Percentiles rank a stretch among this genome's conserved stretches.
Conservation (phyloP, 2,329 filamentous ascomycete genomes). For the Pseudogymnoascus verrucosus region DNA sequence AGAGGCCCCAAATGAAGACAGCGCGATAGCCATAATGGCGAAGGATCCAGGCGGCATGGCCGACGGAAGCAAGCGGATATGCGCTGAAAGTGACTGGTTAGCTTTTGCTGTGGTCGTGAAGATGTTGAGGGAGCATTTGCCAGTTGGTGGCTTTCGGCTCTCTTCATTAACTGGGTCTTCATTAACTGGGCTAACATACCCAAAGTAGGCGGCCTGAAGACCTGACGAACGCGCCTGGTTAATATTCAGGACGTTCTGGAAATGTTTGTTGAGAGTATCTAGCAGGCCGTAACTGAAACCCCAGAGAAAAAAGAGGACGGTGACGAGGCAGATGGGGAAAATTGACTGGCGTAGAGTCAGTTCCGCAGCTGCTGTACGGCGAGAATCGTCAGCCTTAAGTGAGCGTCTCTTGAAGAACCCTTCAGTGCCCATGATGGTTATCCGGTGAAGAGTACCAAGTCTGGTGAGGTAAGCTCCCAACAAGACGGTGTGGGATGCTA, state of each 20-base stretch:
- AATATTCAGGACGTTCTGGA: constrained; percentile 33
- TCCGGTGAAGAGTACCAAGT: background rate
- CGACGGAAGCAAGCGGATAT: constrained; percentile 61
- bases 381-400: constrained; percentile 6
- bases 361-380: constrained; percentile 32
- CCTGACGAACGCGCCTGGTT: constrained; percentile 11
- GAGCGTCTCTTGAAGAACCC: background rate
- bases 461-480: background rate
- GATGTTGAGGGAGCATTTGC: background rate
- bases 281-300: constrained; percentile 36
- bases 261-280: constrained; percentile 34
- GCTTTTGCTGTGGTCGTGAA: background rate
- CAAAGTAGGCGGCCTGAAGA: constrained; percentile 28
- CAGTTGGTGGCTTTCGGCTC: background rate
- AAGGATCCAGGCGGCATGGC: constrained; percentile 57
- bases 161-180: background rate
- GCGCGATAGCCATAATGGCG: constrained; percentile 54
- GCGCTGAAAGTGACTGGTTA: constrained; percentile 26
- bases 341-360: constrained; percentile 36
- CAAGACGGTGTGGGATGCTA: background rate
- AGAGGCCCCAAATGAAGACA: constrained; percentile 58
- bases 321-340: constrained; percentile 36
- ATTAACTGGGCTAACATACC: constrained; percentile 19
- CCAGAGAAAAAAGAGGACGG: constrained; percentile 45
- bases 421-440: background rate